These are phyloP conservation scores for Allium cepa DNA, from an alignment of 106 monocot genomes.

Conservation along the genomic window DNA sequence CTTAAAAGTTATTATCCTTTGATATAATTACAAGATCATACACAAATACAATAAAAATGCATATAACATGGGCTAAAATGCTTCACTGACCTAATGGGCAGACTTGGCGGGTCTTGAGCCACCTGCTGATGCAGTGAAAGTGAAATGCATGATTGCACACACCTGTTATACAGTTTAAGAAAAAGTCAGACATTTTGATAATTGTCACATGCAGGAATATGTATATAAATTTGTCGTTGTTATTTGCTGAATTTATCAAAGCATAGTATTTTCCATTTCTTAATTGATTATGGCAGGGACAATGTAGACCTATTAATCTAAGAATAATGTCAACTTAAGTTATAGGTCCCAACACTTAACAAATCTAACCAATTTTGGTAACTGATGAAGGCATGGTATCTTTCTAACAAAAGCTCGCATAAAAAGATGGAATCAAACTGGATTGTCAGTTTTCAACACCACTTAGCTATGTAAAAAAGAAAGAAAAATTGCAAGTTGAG, in stretches of 20 bases:
- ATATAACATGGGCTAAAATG: neutral
- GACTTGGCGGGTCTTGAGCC: constrained; percentile 97
- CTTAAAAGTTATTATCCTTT: too few species aligned
- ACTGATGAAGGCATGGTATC: too few species aligned
- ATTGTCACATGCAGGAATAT: neutral
- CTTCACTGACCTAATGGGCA: constrained; percentile 47
- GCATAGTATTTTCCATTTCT: neutral
- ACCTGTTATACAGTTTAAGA: constrained; percentile 25
- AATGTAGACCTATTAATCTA: neutral
- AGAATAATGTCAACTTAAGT: neutral
- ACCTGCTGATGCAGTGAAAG: constrained; percentile 96
- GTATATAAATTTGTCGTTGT: too few species aligned
- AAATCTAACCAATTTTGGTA: too few species aligned
- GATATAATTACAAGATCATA: too few species aligned
- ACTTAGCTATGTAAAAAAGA: too few species aligned
- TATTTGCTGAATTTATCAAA: too few species aligned
- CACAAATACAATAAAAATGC: too few species aligned
- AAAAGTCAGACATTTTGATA: neutral
- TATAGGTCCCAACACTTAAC: neutral
- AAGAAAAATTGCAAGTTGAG: too few species aligned
- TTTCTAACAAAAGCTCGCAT: too few species aligned
- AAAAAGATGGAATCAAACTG: too few species aligned
- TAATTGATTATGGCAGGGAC: neutral
- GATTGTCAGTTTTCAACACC: too few species aligned
- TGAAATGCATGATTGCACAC: constrained; percentile 95